phyloP scores from a whole-genome alignment of 768 basidiomycete genomes.

The Hypsizygus marmoreus region DNA sequence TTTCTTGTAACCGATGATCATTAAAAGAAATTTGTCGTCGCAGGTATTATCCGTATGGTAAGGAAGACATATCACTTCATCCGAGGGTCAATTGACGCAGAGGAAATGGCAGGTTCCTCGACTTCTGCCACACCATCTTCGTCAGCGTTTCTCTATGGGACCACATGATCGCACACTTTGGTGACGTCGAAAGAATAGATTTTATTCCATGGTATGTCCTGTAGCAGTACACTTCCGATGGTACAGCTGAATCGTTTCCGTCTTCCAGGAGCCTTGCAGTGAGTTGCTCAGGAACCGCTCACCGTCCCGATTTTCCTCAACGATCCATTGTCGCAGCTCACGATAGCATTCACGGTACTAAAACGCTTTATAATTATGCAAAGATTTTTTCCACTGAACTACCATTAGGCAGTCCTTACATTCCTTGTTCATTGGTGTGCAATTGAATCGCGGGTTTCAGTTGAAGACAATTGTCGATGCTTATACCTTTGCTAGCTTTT shows the following conservation, averaged over 20 bases:
- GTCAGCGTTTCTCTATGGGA: conserved; percentile 40
- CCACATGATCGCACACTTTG: conserved; percentile 45
- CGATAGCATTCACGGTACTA: conserved; percentile 36
- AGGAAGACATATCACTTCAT: neutral
- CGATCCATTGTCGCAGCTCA: conserved; percentile 26
- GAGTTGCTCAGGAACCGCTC: conserved; percentile 10
- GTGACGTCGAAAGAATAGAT: conserved; percentile 38
- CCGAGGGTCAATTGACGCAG: neutral
- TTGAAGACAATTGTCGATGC: neutral
- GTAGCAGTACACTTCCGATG: neutral
- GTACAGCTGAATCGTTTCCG: neutral
- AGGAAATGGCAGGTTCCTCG: conserved; percentile 25
- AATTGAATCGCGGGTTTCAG: too few species aligned
- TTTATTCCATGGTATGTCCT: conserved; percentile 43
- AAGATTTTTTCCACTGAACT: neutral
- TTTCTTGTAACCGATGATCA: neutral
- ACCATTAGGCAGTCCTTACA: conserved; percentile 43
- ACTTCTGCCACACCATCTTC: conserved; percentile 36
- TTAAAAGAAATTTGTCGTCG: neutral
- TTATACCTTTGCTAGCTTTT: conserved; percentile 27
- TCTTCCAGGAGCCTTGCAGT: conserved; percentile 39
- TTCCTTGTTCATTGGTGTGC: conserved; percentile 53
- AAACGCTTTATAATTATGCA: neutral
- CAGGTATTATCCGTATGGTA: conserved; percentile 32
- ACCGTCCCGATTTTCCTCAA: neutral